These are phyloP conservation scores for Helminthosporium solani DNA, from an alignment of 2,329 filamentous ascomycete genomes.

Conservation along the genomic window DNA sequence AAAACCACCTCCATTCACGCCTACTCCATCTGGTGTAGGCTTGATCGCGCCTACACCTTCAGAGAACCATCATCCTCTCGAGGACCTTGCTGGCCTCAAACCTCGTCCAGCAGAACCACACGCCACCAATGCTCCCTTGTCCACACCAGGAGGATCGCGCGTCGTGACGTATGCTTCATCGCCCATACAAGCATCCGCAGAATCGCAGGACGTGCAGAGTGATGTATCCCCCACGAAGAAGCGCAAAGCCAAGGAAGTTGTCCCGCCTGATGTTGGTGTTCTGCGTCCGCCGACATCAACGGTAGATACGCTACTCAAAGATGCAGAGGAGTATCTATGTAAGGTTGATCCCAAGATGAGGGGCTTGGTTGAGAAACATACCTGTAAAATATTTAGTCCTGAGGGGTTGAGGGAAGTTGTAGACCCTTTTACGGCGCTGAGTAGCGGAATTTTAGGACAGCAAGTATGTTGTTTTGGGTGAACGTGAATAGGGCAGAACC, in stretches of 20 bases:
- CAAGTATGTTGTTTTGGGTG: constrained; percentile 54
- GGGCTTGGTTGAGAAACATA: constrained; percentile 69
- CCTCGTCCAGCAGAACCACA: constrained; percentile 63
- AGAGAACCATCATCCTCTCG: constrained; percentile 26
- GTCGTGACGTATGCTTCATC: constrained; percentile 53
- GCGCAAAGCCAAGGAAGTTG: constrained; percentile 42
- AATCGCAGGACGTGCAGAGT: constrained; percentile 19
- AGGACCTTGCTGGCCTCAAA: constrained; percentile 21
- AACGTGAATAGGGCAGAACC: no score
- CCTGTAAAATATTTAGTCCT: constrained; percentile 76
- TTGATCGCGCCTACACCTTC: constrained; percentile 45
- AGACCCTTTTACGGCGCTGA: constrained; percentile 82
- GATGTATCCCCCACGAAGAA: constrained; percentile 44
- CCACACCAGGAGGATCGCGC: constrained; percentile 70
- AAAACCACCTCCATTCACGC: constrained; percentile 35
- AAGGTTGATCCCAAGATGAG: constrained; percentile 70
- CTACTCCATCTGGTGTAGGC: constrained; percentile 52
- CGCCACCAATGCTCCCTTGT: constrained; percentile 66
- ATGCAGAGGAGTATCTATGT: constrained; percentile 74
- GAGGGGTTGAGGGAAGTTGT: constrained; percentile 80
- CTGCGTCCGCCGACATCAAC: constrained; percentile 52
- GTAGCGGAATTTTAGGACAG: constrained; percentile 89
- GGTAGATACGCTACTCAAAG: constrained; percentile 70
- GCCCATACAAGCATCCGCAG: constrained; percentile 43
- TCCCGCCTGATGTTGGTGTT: constrained; percentile 36